phyloP scores from a whole-genome alignment of 495 filamentous ascomycete species.

The Penicillium taxi region DNA sequence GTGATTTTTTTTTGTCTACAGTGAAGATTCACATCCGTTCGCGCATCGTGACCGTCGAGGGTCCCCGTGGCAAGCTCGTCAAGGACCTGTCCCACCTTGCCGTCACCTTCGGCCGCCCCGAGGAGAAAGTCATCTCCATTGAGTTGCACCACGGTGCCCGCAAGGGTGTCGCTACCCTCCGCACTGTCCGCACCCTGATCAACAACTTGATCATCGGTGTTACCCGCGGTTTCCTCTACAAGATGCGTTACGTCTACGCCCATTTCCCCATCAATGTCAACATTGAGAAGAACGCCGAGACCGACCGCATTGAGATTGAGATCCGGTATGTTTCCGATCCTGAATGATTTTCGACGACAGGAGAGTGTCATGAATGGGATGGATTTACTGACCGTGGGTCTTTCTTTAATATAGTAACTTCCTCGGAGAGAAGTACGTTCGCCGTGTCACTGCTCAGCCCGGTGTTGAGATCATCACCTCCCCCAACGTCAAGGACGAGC shows the following conservation, averaged over 20 bases:
- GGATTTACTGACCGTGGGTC: slow-evolving; percentile 2
- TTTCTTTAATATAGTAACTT: slow-evolving; percentile 89
- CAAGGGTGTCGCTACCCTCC: slow-evolving; percentile 95
- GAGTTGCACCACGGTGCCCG: slow-evolving; percentile 95
- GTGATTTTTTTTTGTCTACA: slow-evolving; percentile 36
- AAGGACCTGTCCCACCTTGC: slow-evolving; percentile 96
- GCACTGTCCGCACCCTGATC: slow-evolving; percentile 94
- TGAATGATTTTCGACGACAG: background rate
- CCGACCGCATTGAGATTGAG: slow-evolving; percentile 81
- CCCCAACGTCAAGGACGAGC: slow-evolving; percentile 92
- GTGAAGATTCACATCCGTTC: slow-evolving; percentile 97
- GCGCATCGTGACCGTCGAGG: slow-evolving; percentile 89
- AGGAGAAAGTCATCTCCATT: slow-evolving; percentile 78
- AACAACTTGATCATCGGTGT: slow-evolving; percentile 97
- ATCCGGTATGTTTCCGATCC: slow-evolving; percentile 65
- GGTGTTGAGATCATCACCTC: slow-evolving; percentile 87
- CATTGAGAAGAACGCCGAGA: slow-evolving; percentile 91
- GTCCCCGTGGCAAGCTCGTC: slow-evolving; percentile 85
- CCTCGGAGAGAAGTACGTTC: slow-evolving; percentile 99
- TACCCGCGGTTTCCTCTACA: slow-evolving; percentile 99
- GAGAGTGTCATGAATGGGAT: background rate
- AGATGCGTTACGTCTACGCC: slow-evolving; percentile 99
- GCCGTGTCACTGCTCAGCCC: slow-evolving; percentile 74
- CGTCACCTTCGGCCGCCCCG: slow-evolving; percentile 83
- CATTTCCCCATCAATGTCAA: slow-evolving; percentile 99